Evolutionary conservation across 306 rosid genomes (phyloP).

Genomic region (Bauhinia variegata): DNA sequence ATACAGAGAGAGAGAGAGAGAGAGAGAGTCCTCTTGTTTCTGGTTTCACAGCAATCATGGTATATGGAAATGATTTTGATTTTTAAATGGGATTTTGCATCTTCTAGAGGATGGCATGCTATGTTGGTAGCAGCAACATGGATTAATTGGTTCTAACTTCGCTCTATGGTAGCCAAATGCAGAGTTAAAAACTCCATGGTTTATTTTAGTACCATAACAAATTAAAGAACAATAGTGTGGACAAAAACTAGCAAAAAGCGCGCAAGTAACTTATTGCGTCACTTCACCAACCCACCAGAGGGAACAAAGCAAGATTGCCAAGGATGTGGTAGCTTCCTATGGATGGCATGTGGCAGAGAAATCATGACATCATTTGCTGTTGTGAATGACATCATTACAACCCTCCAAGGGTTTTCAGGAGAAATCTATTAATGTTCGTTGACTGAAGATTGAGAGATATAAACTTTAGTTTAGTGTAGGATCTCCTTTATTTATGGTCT

Average conservation of each 20-base stretch:
- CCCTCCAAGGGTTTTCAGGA: neutral
- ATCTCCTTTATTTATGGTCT: neutral
- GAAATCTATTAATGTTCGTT: neutral
- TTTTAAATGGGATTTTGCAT: neutral
- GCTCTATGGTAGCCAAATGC: neutral
- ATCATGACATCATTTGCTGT: constrained; percentile 15
- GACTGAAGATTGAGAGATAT: too few relatives aligned
- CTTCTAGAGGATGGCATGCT: neutral
- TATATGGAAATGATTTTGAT: neutral
- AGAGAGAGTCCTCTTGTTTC: neutral
- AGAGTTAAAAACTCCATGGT: neutral
- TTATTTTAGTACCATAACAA: neutral
- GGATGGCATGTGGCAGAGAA: constrained; percentile 1
- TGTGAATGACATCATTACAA: constrained; percentile 1
- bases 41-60: neutral
- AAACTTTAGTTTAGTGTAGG: too few relatives aligned
- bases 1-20: too few relatives aligned
- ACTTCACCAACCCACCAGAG: constrained; percentile 56
- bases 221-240: neutral
- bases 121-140: neutral
- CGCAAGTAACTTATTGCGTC: constrained; percentile 19
- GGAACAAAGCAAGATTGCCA: neutral
- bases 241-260: neutral
- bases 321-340: constrained; percentile 1
- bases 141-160: neutral